Evolutionary conservation across 139 green algal genomes (phyloP), one percentile per base, ranked within the genome.

Genomic region (Pedinophyceae sp.): DNA sequence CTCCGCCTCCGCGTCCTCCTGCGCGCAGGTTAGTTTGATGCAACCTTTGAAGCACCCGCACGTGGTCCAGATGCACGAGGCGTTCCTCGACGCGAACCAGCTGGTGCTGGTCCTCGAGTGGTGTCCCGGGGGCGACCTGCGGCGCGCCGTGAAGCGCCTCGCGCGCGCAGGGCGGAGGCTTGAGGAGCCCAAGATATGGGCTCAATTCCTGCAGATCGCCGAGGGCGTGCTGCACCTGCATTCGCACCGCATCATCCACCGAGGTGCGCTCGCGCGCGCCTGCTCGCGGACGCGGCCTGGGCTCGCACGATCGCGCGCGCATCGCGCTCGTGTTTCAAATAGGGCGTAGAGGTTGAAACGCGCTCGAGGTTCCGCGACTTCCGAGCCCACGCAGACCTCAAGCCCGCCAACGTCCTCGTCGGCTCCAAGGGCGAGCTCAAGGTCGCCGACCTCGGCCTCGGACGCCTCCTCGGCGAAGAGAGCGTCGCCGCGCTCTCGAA

Each of bases 91-190:
- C 38, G 64, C 72, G 13, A 69, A 74, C 39, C 64, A 73, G 64
- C 65, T 79, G 13, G 68, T 79, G 40, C 75, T 76, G 48, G 58
- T 79, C 40, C 71, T 71, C 53, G 71, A 79, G 55, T 79, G 71
- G 71, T 66, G 67, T 3, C 66, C 67, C 4, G 63, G 57, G 30
- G 52, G 52, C 18, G 28, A 49, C 60, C 30, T 56, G 43, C 52
- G 24, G 26, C 30, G 66, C 52, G 66, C 75, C 48, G 43, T 78
- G 15, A 75, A 75, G 54, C 60, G 64, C n/a, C 47, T 75, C 0
- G 56, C 59, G 3, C 62, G 72, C 47, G 59, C 60, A 7, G 62
- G 60, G n/a, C 65, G 63, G 48, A 66, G 49, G 3, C 47, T 80
- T 28, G 59, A 75, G 18, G 72, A 80, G 59, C 20, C 54, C 2